Evolutionary conservation across 2,329 filamentous ascomycete genomes (phyloP), one percentile per base, ranked within the genome.

Genomic region (Boeremia lycopersici): DNA sequence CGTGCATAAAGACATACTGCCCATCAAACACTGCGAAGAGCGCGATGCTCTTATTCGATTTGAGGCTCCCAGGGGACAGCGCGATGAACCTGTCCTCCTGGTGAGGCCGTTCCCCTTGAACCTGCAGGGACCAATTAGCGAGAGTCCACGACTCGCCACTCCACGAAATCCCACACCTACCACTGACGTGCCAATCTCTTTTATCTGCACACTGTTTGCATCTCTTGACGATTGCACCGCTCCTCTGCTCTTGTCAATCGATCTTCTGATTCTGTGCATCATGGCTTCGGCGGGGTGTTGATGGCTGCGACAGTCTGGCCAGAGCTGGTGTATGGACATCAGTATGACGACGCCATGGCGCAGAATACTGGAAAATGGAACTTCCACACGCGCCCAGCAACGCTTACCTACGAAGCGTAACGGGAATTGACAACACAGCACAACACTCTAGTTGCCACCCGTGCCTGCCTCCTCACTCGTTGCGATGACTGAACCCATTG

Each of bases 11-110:
- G 15, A 51, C 64, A 30, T 62, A 68, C 65, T 68, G 65, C 30
- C 65, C 65, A 46, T 68, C 65, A 33, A 63, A 64, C 1, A 68
- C 63, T 11, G 59, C 65, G 31, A 60, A 68, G 10, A 68, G 38
- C 7, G 62, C 64, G 31, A 68, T 50, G 10, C 67, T 54, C 39
- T 67, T 65, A n/a, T 62, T 56, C 10, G 65, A 62, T 15, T 60
- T 63, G 2, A 68, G 25, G 5, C 52, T 48, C 36, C 64, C 62
- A 11, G 64, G 59, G 28, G 48, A 36, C 25, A 67, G 45, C 5
- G 53, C 53, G 8, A 62, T 59, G 38, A 63, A 65, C 15, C 65
- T 55, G 52, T 68, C 65, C 47, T 68, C 64, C 30, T 68, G 65
- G 29, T 64, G 53, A 31, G 56, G 53, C 17, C 65, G 59, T 25